phyloP scores from a whole-genome alignment of 352 stramenopile genomes.

The Stephanocyclus meneghinianus region DNA sequence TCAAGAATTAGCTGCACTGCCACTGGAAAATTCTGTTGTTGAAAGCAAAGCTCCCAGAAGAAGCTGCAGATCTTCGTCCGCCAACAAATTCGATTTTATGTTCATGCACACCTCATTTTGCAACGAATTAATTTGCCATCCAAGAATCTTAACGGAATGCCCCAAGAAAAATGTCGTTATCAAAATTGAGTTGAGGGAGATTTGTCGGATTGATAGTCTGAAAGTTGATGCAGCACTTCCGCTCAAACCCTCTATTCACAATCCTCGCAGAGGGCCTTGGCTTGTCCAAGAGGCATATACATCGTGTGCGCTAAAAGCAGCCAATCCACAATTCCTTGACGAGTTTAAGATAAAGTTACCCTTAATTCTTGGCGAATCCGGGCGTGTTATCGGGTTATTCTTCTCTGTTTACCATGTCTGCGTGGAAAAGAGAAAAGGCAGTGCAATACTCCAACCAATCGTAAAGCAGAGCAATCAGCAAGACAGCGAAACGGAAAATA shows the following conservation, averaged over 20 bases:
- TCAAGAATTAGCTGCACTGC: conserved; percentile 72
- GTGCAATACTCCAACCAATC: conserved; percentile 1
- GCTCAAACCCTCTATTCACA: conserved; percentile 70
- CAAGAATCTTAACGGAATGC: conserved; percentile 72
- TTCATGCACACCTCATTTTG: conserved; percentile 75
- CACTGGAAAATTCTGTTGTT: conserved; percentile 52
- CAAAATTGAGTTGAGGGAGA: conserved; percentile 75
- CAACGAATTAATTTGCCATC: conserved; percentile 81
- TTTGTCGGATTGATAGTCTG: conserved; percentile 67
- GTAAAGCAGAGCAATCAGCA: conserved; percentile 27
- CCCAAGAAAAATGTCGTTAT: conserved; percentile 76
- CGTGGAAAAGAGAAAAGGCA: conserved; percentile 51
- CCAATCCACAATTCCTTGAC: conserved; percentile 66
- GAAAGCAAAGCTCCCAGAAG: conserved; percentile 26
- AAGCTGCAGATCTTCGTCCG: conserved; percentile 37
- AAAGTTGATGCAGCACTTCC: conserved; percentile 62
- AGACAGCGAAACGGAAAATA: conserved; percentile 23
- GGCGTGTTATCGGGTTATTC: conserved; percentile 52
- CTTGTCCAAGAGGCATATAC: conserved; percentile 74
- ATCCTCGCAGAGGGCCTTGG: conserved; percentile 71
- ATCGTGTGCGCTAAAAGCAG: conserved; percentile 64
- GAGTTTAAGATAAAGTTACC: conserved; percentile 52
- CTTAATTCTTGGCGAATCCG: conserved; percentile 28
- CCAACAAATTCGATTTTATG: conserved; percentile 47
- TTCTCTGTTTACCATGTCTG: conserved; percentile 78